A percentile compares a stretch with the other conserved stretches of the same genome.
Evolutionary conservation across 176 grass and related monocot species (phyloP).

Genomic region (Carex myosuroides): DNA sequence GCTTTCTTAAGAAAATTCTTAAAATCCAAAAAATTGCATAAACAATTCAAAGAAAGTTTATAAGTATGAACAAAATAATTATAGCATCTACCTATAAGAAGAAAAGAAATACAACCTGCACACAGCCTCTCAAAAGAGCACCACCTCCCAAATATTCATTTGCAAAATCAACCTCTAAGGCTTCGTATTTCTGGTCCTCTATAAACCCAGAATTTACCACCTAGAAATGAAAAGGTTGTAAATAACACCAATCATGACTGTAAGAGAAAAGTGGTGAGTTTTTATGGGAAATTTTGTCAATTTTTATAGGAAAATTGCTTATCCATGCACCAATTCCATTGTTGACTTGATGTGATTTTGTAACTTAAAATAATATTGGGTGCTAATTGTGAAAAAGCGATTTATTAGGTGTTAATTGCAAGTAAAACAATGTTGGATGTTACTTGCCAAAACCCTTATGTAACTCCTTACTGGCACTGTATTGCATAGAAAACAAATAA

Average conservation of each 20-base stretch:
- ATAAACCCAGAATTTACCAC: slow-evolving; percentile 67
- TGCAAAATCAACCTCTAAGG: slow-evolving; percentile 88
- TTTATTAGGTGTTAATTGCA: not conserved
- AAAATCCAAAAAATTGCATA: not conserved
- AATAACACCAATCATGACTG: not conserved
- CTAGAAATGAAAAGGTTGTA: slow-evolving; percentile 47
- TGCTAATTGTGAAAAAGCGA: not conserved
- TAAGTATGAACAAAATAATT: not conserved
- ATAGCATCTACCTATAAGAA: slow-evolving; percentile 30
- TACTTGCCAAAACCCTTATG: not conserved
- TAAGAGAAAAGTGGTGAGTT: not conserved
- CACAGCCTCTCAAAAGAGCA: slow-evolving; percentile 74
- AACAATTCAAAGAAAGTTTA: not conserved
- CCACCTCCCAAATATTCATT: slow-evolving; percentile 95
- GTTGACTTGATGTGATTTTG: not conserved
- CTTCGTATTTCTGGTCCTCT: slow-evolving; percentile 77
- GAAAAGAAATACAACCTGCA: slow-evolving; percentile 65
- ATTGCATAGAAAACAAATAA: not conserved
- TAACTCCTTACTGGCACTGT: not conserved
- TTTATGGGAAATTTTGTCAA: not conserved
- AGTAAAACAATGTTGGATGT: not conserved
- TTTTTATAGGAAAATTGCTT: not conserved
- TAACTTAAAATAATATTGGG: not conserved
- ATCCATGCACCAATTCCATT: not conserved
- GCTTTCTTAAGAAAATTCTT: not conserved